A percentile compares a stretch with the other conserved stretches of the same genome.
These are phyloP conservation scores for Phalaenopsis equestris DNA, from an alignment of 106 monocot genomes.

Conservation along the genomic window DNA sequence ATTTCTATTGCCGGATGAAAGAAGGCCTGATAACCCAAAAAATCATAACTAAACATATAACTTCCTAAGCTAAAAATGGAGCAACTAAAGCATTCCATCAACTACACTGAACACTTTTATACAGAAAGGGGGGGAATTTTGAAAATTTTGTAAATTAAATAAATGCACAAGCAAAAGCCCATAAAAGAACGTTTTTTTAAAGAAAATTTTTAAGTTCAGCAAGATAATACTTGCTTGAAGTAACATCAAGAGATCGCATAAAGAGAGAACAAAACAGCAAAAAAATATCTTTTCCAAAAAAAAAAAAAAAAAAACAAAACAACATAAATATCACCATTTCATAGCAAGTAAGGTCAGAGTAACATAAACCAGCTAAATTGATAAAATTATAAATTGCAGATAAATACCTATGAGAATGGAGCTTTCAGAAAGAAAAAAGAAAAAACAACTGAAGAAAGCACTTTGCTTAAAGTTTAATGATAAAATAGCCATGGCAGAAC, in stretches of 20 bases:
- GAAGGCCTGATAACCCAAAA: slow-evolving; percentile 2
- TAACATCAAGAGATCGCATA: background rate
- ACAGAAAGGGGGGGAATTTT: background rate
- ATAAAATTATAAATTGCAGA: slow-evolving; percentile 2
- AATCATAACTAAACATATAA: background rate
- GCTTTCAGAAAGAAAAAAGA: background rate
- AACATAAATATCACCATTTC: background rate
- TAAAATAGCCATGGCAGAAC: background rate
- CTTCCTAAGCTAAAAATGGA: background rate
- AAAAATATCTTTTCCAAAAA: background rate
- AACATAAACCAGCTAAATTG: background rate
- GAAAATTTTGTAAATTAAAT: no score
- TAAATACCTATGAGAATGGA: background rate
- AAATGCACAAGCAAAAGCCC: background rate
- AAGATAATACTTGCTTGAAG: background rate
- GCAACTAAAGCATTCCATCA: background rate
- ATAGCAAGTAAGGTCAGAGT: background rate
- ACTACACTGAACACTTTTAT: background rate
- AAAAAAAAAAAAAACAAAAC: background rate
- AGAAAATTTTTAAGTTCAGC: background rate
- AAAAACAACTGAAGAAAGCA: background rate
- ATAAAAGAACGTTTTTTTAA: background rate
- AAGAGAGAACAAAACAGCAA: background rate
- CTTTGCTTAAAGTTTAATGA: background rate
- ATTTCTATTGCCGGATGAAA: slow-evolving; percentile 21